These are phyloP conservation scores for Coniosporium apollinis DNA, from an alignment of 495 filamentous ascomycete species.

Conservation along the genomic window DNA sequence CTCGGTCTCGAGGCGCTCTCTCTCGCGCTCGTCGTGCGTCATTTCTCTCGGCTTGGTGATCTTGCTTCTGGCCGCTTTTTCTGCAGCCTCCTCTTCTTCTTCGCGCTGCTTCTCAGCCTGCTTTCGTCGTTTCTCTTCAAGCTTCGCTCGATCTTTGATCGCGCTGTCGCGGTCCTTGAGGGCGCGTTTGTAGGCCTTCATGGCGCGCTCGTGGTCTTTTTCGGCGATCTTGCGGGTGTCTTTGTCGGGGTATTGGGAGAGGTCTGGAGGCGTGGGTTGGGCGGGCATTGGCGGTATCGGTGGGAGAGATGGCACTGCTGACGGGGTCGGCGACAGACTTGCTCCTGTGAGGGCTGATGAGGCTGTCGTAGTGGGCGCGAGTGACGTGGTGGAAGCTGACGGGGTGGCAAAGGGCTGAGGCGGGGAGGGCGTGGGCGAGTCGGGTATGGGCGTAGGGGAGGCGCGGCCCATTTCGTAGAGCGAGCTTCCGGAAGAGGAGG, in stretches of 20 bases:
- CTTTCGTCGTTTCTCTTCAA: conserved; percentile 36
- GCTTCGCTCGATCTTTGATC: conserved; percentile 40
- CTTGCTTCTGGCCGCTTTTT: too few species aligned
- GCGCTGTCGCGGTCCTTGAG: conserved; percentile 47
- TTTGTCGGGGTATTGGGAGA: conserved; percentile 38
- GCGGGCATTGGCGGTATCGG: conserved; percentile 23
- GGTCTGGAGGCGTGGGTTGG: conserved; percentile 30
- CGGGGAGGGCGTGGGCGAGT: too few species aligned
- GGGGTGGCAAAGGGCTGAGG: too few species aligned
- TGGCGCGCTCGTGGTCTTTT: conserved; percentile 37
- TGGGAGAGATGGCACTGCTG: conserved; percentile 17
- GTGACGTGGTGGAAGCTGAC: too few species aligned
- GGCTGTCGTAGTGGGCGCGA: conserved; percentile 20
- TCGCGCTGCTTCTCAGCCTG: conserved; percentile 26
- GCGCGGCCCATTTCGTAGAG: too few species aligned
- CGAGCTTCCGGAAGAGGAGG: too few species aligned
- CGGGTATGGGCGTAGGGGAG: too few species aligned
- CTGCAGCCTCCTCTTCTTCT: conserved; percentile 4
- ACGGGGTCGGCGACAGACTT: conserved; percentile 3
- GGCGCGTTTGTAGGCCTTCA: conserved; percentile 42
- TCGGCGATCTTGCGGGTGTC: conserved; percentile 46
- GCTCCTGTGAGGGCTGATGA: neutral
- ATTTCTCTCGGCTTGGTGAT: too few species aligned
- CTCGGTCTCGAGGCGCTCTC: conserved; percentile 6
- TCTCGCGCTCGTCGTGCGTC: conserved; percentile 10